phyloP scores from a whole-genome alignment of 768 basidiomycete genomes.

The Kwoniella heveanensis region DNA sequence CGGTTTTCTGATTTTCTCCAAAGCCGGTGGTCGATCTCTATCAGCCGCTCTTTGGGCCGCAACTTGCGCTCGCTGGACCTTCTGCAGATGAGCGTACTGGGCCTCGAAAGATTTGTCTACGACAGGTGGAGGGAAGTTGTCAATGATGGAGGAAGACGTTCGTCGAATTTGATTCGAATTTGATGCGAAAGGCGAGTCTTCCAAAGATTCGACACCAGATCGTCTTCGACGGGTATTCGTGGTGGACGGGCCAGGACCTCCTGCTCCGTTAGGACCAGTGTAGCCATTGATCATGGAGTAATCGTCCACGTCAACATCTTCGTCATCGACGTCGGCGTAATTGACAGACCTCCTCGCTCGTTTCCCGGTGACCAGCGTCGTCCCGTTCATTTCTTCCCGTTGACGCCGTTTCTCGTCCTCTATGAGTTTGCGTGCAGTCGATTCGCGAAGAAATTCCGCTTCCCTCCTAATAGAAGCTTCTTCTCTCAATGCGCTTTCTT shows the following conservation, averaged over 20 bases:
- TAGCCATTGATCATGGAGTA: conserved; percentile 3
- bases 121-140: background rate
- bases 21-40: conserved; percentile 13
- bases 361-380: conserved; percentile 1
- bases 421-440: conserved; percentile 4
- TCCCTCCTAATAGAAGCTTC: conserved; percentile 7
- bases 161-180: background rate
- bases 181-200: background rate
- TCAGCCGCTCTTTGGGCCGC: conserved; percentile 4
- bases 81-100: conserved; percentile 14
- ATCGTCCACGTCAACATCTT: conserved; percentile 8
- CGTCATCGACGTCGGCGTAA: conserved; percentile 8
- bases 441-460: conserved; percentile 16
- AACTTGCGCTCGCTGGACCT: background rate
- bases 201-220: background rate
- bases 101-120: conserved; percentile 14
- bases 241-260: conserved; percentile 21
- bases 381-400: conserved; percentile 9
- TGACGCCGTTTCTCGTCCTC: conserved; percentile 10
- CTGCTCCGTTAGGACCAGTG: background rate
- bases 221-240: background rate
- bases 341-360: conserved; percentile 11
- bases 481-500: conserved; percentile 13
- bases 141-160: background rate
- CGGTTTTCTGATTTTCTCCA: conserved; percentile 1